These are phyloP conservation scores for Candida albicans DNA, from an alignment of 1,139 yeast species.

Conservation along the genomic window DNA sequence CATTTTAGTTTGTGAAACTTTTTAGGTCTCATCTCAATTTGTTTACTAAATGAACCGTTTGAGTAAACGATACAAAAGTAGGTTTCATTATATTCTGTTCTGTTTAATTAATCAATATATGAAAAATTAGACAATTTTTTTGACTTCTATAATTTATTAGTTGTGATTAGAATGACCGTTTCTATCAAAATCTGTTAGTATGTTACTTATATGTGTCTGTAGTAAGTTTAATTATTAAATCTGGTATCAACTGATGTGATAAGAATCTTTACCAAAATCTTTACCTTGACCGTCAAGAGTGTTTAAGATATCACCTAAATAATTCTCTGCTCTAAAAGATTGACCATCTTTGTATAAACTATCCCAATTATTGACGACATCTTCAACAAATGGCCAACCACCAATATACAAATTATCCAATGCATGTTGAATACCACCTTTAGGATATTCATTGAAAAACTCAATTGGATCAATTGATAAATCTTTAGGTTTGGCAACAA, in stretches of 20 bases:
- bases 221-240: no score
- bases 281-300: slow-evolving; percentile 43
- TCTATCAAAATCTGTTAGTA: no score
- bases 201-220: no score
- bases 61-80: no score
- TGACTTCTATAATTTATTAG: no score
- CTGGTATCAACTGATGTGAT: slow-evolving; percentile 18
- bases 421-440: slow-evolving; percentile 55
- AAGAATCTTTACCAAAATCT: slow-evolving; percentile 26
- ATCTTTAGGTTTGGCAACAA: slow-evolving; percentile 54
- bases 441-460: slow-evolving; percentile 46
- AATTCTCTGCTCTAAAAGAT: slow-evolving; percentile 47
- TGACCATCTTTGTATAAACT: slow-evolving; percentile 37
- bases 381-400: slow-evolving; percentile 56
- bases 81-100: no score
- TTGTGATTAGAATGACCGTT: no score
- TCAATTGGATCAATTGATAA: slow-evolving; percentile 46
- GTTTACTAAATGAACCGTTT: no score
- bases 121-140: no score
- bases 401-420: slow-evolving; percentile 54
- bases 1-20: no score
- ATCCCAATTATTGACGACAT: slow-evolving; percentile 56
- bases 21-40: no score
- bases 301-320: slow-evolving; percentile 60
- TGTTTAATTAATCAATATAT: no score